A percentile compares a stretch with the other conserved stretches of the same genome.
phyloP scores from a whole-genome alignment of 257 asterid genomes.

The Paraleonurus japonicus region DNA sequence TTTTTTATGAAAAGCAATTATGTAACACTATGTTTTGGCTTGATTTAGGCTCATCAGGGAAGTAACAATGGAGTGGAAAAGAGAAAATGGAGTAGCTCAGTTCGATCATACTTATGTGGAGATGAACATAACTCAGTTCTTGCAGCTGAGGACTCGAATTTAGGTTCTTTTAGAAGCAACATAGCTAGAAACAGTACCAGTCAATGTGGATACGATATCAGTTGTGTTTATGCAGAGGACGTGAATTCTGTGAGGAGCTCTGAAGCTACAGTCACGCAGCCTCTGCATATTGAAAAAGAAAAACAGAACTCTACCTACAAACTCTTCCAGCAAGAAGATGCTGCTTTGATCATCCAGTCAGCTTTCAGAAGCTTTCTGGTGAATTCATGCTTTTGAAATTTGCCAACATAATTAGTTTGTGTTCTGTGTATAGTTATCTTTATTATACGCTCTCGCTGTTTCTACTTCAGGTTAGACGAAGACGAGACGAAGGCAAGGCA shows the following conservation, averaged over 20 bases:
- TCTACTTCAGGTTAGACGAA: constrained; percentile 37
- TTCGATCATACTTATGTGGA: constrained; percentile 53
- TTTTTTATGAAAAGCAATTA: background rate
- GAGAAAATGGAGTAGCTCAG: constrained; percentile 48
- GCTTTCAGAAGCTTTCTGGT: constrained; percentile 56
- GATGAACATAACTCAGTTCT: constrained; percentile 37
- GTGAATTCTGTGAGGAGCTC: constrained; percentile 36
- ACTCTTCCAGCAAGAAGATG: constrained; percentile 53
- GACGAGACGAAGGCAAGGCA: background rate
- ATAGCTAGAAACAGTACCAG: background rate
- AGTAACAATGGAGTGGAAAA: constrained; percentile 36
- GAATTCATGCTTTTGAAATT: background rate
- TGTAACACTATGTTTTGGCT: background rate
- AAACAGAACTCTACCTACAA: constrained; percentile 36
- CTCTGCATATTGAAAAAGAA: constrained; percentile 14
- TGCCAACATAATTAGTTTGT: too few relatives aligned
- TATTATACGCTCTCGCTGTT: background rate
- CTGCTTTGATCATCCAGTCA: constrained; percentile 54
- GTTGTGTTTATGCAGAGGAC: constrained; percentile 30
- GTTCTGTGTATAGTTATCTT: background rate
- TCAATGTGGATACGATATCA: constrained; percentile 8
- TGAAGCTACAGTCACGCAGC: constrained; percentile 57
- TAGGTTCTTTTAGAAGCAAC: constrained; percentile 31
- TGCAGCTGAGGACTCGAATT: constrained; percentile 39
- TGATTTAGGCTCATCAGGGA: constrained; percentile 3